These are phyloP conservation scores for Rhizoctonia solani DNA, from an alignment of 1,284 basidiomycete species.

Conservation along the genomic window DNA sequence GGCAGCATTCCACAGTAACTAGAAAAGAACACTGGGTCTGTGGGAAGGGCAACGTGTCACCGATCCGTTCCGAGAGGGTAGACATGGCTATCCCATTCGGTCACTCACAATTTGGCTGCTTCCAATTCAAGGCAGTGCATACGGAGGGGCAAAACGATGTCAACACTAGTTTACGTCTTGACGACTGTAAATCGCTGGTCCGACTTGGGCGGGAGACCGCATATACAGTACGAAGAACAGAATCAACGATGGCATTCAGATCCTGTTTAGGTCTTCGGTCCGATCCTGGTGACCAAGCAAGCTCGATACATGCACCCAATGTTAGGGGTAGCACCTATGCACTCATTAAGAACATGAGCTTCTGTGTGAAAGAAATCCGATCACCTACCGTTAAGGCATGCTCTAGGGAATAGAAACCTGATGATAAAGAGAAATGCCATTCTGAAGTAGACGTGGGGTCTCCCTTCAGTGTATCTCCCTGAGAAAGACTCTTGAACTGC, in stretches of 20 bases:
- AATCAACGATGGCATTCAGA: slow-evolving; percentile 81
- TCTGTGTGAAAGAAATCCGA: slow-evolving; percentile 35
- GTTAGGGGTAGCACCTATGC: slow-evolving; percentile 68
- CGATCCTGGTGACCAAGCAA: slow-evolving; percentile 66
- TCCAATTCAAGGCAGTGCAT: slow-evolving; percentile 94
- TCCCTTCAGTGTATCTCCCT: slow-evolving; percentile 51
- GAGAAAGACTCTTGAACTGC: slow-evolving; percentile 76
- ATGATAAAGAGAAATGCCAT: slow-evolving; percentile 61
- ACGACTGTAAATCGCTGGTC: slow-evolving; percentile 37
- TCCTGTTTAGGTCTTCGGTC: slow-evolving; percentile 58
- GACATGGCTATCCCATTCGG: background rate
- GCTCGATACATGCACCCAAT: slow-evolving; percentile 78
- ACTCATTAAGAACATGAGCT: slow-evolving; percentile 2
- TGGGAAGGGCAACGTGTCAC: slow-evolving; percentile 31
- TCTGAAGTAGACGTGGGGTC: slow-evolving; percentile 53
- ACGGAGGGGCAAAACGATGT: slow-evolving; percentile 87
- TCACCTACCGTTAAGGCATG: slow-evolving; percentile 68
- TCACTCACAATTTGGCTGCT: slow-evolving; percentile 92
- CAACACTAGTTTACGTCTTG: slow-evolving; percentile 78
- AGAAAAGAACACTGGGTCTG: slow-evolving; percentile 95
- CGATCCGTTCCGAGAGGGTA: slow-evolving; percentile 32
- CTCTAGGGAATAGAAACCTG: slow-evolving; percentile 70
- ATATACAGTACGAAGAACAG: slow-evolving; percentile 80
- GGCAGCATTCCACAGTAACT: slow-evolving; percentile 78
- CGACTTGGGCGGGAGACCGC: slow-evolving; percentile 54